Conservation (phyloP, 1,139 yeast species). For the Hansenula lynferdii region DNA sequence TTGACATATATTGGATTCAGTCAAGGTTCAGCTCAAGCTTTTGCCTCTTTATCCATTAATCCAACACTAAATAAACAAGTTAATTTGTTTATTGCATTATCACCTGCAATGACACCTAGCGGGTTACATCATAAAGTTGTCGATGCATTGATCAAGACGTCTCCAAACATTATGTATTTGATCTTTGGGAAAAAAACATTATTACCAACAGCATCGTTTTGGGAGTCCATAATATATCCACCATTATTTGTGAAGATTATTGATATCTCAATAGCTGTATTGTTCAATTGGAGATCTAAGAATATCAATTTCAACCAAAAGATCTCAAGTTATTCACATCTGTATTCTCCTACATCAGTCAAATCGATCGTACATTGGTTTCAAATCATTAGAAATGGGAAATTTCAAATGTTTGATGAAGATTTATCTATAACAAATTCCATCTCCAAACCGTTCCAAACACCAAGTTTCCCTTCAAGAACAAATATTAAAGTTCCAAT, state of each 20-base stretch:
- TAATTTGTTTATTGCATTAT: slow-evolving; percentile 69
- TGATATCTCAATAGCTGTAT: slow-evolving; percentile 57
- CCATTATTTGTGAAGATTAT: slow-evolving; percentile 72
- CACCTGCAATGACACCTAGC: slow-evolving; percentile 94
- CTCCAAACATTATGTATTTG: slow-evolving; percentile 70
- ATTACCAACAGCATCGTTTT: slow-evolving; percentile 72
- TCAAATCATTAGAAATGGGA: slow-evolving; percentile 76
- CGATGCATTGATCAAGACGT: slow-evolving; percentile 71
- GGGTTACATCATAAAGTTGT: slow-evolving; percentile 73
- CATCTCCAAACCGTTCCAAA: slow-evolving; percentile 33
- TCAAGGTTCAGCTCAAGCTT: slow-evolving; percentile 36
- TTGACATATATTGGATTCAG: slow-evolving; percentile 34
- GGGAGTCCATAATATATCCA: slow-evolving; percentile 83
- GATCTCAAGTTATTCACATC: slow-evolving; percentile 70
- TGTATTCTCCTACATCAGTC: slow-evolving; percentile 87
- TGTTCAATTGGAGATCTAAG: slow-evolving; percentile 74
- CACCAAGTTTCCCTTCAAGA: slow-evolving; percentile 49
- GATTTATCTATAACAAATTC: slow-evolving; percentile 30
- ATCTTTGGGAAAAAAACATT: slow-evolving; percentile 72
- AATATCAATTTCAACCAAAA: slow-evolving; percentile 75
- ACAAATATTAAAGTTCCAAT: slow-evolving; percentile 67
- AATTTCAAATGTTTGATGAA: slow-evolving; percentile 88
- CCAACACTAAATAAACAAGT: slow-evolving; percentile 65
- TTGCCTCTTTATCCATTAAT: slow-evolving; percentile 72
- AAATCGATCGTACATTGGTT: slow-evolving; percentile 96